Percentiles rank a stretch among this genome's conserved stretches.
phyloP scores from a whole-genome alignment of 306 rosid genomes.

The Amphicarpaea edgeworthii region DNA sequence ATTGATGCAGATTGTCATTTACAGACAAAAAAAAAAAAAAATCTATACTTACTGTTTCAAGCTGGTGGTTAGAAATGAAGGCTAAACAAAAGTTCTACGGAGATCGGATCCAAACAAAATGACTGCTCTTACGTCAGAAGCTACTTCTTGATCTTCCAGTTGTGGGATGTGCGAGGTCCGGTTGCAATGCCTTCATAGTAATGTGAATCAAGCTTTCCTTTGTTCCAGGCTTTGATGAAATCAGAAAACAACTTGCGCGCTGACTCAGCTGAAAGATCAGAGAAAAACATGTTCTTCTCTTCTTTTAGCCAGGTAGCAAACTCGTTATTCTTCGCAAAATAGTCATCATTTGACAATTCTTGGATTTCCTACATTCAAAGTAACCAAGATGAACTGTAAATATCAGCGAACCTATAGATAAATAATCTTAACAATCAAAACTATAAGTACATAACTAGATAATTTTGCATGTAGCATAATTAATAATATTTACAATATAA shows the following conservation, averaged over 20 bases:
- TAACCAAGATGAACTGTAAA: conserved; percentile 12
- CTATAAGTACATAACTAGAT: not conserved
- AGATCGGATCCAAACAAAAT: conserved; percentile 27
- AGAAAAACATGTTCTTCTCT: conserved; percentile 84
- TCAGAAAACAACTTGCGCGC: conserved; percentile 72
- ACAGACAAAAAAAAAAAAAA: conserved; percentile 30
- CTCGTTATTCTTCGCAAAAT: conserved; percentile 88
- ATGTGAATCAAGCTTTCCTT: conserved; percentile 64
- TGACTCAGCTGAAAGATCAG: conserved; percentile 78
- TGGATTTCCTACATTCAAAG: conserved; percentile 58
- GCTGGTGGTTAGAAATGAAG: conserved; percentile 24
- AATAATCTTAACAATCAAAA: conserved; percentile 8
- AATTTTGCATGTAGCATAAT: conserved; percentile 15
- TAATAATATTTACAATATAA: conserved; percentile 35
- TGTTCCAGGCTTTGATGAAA: conserved; percentile 83
- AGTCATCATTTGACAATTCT: conserved; percentile 79
- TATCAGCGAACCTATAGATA: conserved; percentile 25
- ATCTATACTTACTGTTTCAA: conserved; percentile 28
- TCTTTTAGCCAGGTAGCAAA: conserved; percentile 95
- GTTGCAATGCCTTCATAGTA: conserved; percentile 86
- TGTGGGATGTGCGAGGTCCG: conserved; percentile 80
- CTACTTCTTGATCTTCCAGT: conserved; percentile 80
- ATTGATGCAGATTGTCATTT: conserved; percentile 32
- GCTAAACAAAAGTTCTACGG: conserved; percentile 32
- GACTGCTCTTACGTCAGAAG: conserved; percentile 15